Percentiles rank a stretch among this genome's conserved stretches.
Evolutionary conservation across 2,329 filamentous ascomycete species (phyloP).

Genomic region (Chaetomium sp.): DNA sequence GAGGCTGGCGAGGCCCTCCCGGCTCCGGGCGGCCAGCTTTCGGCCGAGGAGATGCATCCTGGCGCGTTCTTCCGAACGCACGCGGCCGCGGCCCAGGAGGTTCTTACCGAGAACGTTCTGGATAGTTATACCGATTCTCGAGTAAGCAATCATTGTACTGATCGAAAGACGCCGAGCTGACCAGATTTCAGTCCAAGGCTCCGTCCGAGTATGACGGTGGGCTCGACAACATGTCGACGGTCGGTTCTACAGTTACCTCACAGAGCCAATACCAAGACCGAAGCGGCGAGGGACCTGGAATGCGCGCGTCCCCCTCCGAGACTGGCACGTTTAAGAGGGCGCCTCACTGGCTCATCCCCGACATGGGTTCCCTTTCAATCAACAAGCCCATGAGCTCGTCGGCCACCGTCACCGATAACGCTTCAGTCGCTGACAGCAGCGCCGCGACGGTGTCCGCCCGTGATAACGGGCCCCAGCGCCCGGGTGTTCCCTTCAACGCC

Average conservation of each 20-base stretch:
- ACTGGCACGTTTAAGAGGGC: not conserved
- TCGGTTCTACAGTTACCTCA: no score
- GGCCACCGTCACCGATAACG: not conserved
- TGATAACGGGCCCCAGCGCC: not conserved
- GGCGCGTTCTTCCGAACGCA: not conserved
- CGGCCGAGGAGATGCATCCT: not conserved
- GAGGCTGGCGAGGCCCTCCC: constrained; percentile 22
- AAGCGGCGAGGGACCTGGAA: not conserved
- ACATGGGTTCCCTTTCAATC: not conserved
- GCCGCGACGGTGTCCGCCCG: not conserved
- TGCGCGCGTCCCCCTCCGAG: not conserved
- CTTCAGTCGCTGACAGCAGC: not conserved
- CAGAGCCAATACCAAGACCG: not conserved
- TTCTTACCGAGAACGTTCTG: no score
- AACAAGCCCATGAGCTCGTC: not conserved
- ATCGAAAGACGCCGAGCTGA: not conserved
- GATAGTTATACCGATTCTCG: no score
- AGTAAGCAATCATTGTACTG: no score
- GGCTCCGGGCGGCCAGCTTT: constrained; percentile 19
- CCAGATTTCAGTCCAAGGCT: not conserved
- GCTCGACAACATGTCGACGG: not conserved
- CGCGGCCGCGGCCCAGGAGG: not conserved
- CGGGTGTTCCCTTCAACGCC: constrained; percentile 15
- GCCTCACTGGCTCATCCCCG: constrained; percentile 12
- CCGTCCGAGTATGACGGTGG: not conserved